Base-by-base conservation (phyloP, 2,329 filamentous ascomycete genomes). In the Arthrocladium fulminans region DNA sequence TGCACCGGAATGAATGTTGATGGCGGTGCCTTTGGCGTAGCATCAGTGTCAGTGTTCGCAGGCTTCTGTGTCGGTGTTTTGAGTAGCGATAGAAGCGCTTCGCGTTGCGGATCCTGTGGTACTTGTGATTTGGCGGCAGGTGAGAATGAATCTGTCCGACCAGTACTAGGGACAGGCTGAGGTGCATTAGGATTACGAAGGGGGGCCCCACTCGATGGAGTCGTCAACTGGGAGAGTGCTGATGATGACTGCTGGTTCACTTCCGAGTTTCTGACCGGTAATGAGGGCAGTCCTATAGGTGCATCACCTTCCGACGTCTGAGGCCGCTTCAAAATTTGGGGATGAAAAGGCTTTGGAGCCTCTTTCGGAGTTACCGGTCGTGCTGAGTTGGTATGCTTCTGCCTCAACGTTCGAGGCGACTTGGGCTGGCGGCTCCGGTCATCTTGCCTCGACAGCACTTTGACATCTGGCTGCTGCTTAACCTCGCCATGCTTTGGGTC, bases 321-420 rank as follows among this genome's bases (percentile, higher is more conserved):
- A 22, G 73, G 72, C 2, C 74, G 72, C 51, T 73, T 74, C 15
- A 77, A 59, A 22, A 77, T 76, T 47, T 75, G 72, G 7, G 74
- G 74, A 49, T 75, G 73, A 53, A 76, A 77, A 10, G 68, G 63
- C 54, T 71, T 75, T 19, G 27, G 38, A 24, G 30, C 9, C 38
- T 35, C 40, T 34, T 47, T 49, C 15, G 40, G 35, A 24, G 23
- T 47, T n/a, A 37, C 32, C 10, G 44, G 44, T 23, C 44, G 44
- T 25, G 44, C 13, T 12, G 23, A 22, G 22, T 47, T 37, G 8
- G 32, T 7, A 17, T 47, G 30, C 35, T 44, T 50, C 37, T 55
- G 60, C 19, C 55, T 50, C 27, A 60, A 62, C 29, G 59, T 63
- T n/a, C 48, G 23, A 4, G 56, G 47, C 24, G 56, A 46, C 50